A percentile compares a stretch with the other conserved stretches of the same genome.
These are phyloP conservation scores for Populus simonii DNA, from an alignment of 345 rosid species.

Conservation along the genomic window DNA sequence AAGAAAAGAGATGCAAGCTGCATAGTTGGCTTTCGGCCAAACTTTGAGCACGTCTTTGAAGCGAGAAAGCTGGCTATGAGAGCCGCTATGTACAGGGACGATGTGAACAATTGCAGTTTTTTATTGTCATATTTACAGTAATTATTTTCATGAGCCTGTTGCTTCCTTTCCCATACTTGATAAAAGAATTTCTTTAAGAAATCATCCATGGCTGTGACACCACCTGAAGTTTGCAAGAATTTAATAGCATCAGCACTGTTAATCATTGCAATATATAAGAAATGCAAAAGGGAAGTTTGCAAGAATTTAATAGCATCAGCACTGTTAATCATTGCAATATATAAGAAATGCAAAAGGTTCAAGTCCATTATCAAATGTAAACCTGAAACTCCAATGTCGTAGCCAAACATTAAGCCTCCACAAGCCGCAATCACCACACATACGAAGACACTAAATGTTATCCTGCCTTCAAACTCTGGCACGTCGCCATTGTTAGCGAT, in stretches of 20 bases:
- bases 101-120: constrained; percentile 65
- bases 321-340: background rate
- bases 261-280: background rate
- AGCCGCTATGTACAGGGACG: constrained; percentile 76
- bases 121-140: constrained; percentile 69
- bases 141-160: constrained; percentile 55
- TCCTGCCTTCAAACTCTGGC: background rate
- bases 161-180: constrained; percentile 54
- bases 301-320: background rate
- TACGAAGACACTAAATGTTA: background rate
- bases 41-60: constrained; percentile 34
- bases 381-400: constrained; percentile 29
- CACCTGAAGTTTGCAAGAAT: constrained; percentile 36
- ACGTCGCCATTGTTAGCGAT: too few species aligned
- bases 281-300: too few species aligned
- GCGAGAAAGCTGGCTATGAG: constrained; percentile 49
- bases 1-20: constrained; percentile 62
- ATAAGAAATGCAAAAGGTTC: too few species aligned
- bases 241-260: background rate
- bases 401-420: constrained; percentile 27
- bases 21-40: constrained; percentile 54
- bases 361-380: too few species aligned
- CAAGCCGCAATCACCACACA: constrained; percentile 24
- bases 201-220: constrained; percentile 78
- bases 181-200: constrained; percentile 64